phyloP scores from a whole-genome alignment of 2,329 filamentous ascomycete species.

The Trichoderma koningii region DNA sequence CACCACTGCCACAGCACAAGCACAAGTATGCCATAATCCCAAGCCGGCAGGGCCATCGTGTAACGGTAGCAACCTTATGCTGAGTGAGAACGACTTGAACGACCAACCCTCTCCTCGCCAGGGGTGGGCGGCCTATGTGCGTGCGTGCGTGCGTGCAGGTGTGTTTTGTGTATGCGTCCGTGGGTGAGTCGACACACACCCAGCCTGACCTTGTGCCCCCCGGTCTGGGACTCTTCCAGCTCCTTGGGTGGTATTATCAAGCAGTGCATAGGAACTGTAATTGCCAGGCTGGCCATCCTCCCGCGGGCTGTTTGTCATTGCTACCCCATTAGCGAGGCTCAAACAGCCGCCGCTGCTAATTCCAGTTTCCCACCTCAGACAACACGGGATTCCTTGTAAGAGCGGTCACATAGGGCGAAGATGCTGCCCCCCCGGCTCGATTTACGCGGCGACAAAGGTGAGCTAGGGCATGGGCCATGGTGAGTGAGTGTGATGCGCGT shows the following conservation, averaged over 20 bases:
- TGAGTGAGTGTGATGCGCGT: slow-evolving; percentile 12
- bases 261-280: background rate
- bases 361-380: background rate
- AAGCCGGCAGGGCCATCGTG: slow-evolving; percentile 20
- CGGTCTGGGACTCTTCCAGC: slow-evolving; percentile 13
- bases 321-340: background rate
- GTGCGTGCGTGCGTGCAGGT: background rate
- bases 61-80: slow-evolving; percentile 7
- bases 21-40: background rate
- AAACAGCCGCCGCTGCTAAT: slow-evolving; percentile 1
- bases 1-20: background rate
- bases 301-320: background rate
- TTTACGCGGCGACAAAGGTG: background rate
- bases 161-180: slow-evolving; percentile 13
- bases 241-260: background rate
- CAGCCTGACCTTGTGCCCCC: slow-evolving; percentile 13
- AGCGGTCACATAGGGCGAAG: slow-evolving; percentile 7
- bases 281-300: background rate
- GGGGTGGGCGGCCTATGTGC: slow-evolving; percentile 11
- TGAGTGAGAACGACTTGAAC: slow-evolving; percentile 4
- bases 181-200: background rate
- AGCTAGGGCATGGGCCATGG: background rate
- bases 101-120: slow-evolving; percentile 10
- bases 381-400: background rate
- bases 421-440: background rate